A percentile compares a stretch with the other conserved stretches of the same genome.
These are phyloP conservation scores for Metarhizium sp. DNA, from an alignment of 2,329 filamentous ascomycete species.

Conservation along the genomic window DNA sequence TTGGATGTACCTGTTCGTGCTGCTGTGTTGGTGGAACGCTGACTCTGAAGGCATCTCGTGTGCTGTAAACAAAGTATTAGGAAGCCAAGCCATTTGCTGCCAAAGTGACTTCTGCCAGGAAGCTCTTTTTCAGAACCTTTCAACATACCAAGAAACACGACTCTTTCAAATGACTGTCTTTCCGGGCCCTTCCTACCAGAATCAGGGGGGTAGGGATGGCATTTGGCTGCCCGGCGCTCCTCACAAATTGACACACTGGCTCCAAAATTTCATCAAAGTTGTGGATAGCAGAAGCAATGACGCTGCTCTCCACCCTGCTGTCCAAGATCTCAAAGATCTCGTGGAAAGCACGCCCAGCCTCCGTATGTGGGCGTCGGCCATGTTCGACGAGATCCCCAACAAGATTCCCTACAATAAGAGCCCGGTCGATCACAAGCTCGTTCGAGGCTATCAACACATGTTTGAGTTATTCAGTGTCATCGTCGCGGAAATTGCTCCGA, in stretches of 20 bases:
- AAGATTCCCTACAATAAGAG: conserved; percentile 12
- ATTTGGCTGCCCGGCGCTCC: not conserved
- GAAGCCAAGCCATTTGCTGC: not conserved
- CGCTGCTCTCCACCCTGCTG: not conserved
- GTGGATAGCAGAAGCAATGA: not conserved
- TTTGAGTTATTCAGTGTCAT: conserved; percentile 11
- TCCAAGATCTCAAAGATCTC: conserved; percentile 5
- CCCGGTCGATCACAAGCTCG: conserved; percentile 7
- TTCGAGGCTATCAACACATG: conserved; percentile 13
- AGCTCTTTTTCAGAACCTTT: not conserved
- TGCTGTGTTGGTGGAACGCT: no score
- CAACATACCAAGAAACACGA: not conserved
- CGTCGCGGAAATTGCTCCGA: conserved; percentile 9
- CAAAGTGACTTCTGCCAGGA: not conserved
- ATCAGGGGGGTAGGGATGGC: not conserved
- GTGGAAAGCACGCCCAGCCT: conserved; percentile 11
- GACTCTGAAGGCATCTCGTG: no score
- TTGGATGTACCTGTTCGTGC: no score
- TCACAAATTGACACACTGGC: not conserved
- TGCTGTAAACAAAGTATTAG: no score
- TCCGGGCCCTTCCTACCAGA: not conserved
- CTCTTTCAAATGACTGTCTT: not conserved
- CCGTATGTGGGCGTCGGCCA: conserved; percentile 14
- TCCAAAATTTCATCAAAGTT: not conserved
- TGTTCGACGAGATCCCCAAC: conserved; percentile 14